These are phyloP conservation scores for Periconia digitata DNA, from an alignment of 2,329 filamentous ascomycete species.

Conservation along the genomic window DNA sequence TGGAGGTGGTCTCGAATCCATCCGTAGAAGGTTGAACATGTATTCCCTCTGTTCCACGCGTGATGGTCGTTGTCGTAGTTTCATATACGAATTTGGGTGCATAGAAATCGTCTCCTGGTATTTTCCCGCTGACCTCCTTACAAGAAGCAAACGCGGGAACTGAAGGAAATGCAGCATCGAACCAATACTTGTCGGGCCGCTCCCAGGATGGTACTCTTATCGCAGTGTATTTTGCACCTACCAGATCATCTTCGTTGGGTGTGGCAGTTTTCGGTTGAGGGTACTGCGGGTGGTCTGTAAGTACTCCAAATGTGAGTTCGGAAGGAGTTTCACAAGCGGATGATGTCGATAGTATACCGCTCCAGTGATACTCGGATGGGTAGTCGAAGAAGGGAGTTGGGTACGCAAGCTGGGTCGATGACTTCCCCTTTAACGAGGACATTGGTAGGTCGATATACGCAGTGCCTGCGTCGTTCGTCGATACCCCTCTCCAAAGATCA, in stretches of 20 bases:
- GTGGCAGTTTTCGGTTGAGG: conserved; percentile 12
- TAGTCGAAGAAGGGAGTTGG: conserved; percentile 21
- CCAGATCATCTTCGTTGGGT: conserved; percentile 8
- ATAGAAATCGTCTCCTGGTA: conserved; percentile 7
- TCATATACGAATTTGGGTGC: conserved; percentile 15
- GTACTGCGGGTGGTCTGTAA: conserved; percentile 16
- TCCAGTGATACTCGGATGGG: conserved; percentile 17
- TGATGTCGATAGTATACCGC: conserved; percentile 16
- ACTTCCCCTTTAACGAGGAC: conserved; percentile 3
- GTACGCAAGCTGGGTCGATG: conserved; percentile 10
- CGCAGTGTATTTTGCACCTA: conserved; percentile 10
- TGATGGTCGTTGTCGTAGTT: conserved; percentile 4
- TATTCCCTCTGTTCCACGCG: neutral
- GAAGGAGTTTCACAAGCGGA: conserved; percentile 15
- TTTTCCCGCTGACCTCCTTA: conserved; percentile 3
- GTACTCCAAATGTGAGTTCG: conserved; percentile 7
- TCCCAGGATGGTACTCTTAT: conserved; percentile 15
- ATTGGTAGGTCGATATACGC: conserved; percentile 8
- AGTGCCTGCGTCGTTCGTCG: conserved; percentile 9
- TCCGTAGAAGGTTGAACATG: conserved; percentile 5
- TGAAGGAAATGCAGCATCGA: conserved; percentile 16
- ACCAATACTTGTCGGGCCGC: conserved; percentile 15
- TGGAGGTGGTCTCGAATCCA: conserved; percentile 5
- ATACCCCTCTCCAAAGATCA: conserved; percentile 6
- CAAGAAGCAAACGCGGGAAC: conserved; percentile 19